A percentile compares a stretch with the other conserved stretches of the same genome.
Conservation (phyloP, 495 filamentous ascomycete species). For the Massariosphaeria phaeospora region DNA sequence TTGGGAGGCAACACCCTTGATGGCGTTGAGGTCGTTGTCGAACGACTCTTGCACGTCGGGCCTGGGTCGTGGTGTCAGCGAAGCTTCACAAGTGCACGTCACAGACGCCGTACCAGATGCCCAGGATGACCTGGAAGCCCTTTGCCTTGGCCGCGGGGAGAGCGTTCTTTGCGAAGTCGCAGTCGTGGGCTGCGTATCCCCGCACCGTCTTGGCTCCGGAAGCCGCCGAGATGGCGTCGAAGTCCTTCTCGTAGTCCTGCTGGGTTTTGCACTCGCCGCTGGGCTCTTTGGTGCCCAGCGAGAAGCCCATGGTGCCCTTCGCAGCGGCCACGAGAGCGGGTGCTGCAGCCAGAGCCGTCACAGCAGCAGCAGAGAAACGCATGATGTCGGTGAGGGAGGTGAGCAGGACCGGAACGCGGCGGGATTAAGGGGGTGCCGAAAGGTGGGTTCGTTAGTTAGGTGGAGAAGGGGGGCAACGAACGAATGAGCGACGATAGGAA, state of each 20-base stretch:
- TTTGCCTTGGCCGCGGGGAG: constrained; percentile 67
- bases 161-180: constrained; percentile 61
- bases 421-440: neutral
- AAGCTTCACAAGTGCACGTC: too few relatives aligned
- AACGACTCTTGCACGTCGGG: constrained; percentile 64
- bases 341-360: constrained; percentile 38
- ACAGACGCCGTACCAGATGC: constrained; percentile 58
- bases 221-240: constrained; percentile 50
- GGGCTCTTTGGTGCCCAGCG: constrained; percentile 50
- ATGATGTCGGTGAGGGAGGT: constrained; percentile 33
- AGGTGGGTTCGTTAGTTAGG: neutral
- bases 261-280: constrained; percentile 61
- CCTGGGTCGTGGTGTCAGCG: too few relatives aligned
- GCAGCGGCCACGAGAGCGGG: constrained; percentile 43
- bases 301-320: constrained; percentile 50
- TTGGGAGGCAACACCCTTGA: constrained; percentile 46
- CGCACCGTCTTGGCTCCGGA: constrained; percentile 55
- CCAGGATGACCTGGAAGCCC: constrained; percentile 70
- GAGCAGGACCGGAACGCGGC: too few relatives aligned
- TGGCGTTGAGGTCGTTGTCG: constrained; percentile 55
- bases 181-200: constrained; percentile 65
- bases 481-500: constrained; percentile 19
- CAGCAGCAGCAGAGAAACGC: constrained; percentile 42
- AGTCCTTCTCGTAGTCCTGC: constrained; percentile 63
- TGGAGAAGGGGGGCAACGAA: neutral